phyloP scores from a whole-genome alignment of 2,329 filamentous ascomycete species.

The Diaporthe sp. region DNA sequence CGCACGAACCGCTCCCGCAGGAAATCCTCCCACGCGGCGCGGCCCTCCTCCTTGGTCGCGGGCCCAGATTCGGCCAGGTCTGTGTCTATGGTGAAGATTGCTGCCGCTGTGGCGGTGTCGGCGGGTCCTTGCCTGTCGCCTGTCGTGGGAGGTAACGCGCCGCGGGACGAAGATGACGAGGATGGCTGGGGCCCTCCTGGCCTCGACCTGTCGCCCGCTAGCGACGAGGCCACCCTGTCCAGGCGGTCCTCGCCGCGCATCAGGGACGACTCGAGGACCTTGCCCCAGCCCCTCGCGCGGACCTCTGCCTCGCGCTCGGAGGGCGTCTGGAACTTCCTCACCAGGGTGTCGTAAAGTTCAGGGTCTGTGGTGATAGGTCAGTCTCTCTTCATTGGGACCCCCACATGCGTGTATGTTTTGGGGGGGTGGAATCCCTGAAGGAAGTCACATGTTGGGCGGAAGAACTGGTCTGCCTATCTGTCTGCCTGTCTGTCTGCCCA shows the following conservation, averaged over 20 bases:
- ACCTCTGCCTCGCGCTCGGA: slow-evolving; percentile 82
- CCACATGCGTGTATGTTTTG: neutral
- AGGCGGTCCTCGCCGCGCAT: slow-evolving; percentile 83
- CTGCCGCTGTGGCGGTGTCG: neutral
- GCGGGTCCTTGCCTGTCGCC: neutral
- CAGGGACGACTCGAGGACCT: slow-evolving; percentile 83
- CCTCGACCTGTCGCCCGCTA: slow-evolving; percentile 58
- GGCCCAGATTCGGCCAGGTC: slow-evolving; percentile 60
- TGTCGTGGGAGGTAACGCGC: neutral
- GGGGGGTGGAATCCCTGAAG: neutral
- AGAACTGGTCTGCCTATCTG: neutral
- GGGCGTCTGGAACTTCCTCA: slow-evolving; percentile 81
- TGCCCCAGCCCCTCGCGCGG: slow-evolving; percentile 81
- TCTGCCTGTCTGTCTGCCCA: neutral
- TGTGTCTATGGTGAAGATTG: slow-evolving; percentile 58
- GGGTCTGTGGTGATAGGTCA: slow-evolving; percentile 67
- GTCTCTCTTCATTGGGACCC: neutral
- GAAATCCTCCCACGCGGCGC: slow-evolving; percentile 77
- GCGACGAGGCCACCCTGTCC: slow-evolving; percentile 60
- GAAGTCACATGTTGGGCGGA: neutral
- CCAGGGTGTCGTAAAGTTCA: slow-evolving; percentile 83
- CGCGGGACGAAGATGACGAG: neutral
- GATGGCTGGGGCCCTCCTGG: neutral
- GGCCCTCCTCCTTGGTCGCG: slow-evolving; percentile 75
- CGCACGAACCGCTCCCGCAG: slow-evolving; percentile 81